These are phyloP conservation scores for Cochlearia excelsa DNA, from an alignment of 345 rosid genomes.

Conservation along the genomic window DNA sequence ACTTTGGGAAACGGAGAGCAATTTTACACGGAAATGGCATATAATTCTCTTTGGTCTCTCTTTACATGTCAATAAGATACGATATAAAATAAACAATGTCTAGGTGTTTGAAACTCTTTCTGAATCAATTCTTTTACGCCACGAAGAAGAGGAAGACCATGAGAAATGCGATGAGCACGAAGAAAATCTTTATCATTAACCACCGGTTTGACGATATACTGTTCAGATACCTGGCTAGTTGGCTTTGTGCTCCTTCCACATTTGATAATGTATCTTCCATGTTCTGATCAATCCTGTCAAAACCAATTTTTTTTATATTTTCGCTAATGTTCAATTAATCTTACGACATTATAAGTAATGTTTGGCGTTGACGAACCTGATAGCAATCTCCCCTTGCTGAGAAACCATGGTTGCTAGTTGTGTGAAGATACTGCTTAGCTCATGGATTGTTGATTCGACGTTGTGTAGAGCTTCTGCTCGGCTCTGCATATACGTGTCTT, in stretches of 20 bases:
- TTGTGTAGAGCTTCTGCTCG: constrained; percentile 78
- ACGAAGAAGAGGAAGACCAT: constrained; percentile 82
- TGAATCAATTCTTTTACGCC: constrained; percentile 32
- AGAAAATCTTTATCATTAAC: constrained; percentile 80
- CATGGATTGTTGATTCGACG: constrained; percentile 86
- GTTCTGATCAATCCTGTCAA: constrained; percentile 70
- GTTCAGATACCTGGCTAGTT: constrained; percentile 64
- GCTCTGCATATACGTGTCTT: constrained; percentile 83
- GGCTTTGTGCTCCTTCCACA: constrained; percentile 78
- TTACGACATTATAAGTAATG: not conserved
- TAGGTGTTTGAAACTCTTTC: constrained; percentile 21
- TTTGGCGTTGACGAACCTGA: constrained; percentile 46
- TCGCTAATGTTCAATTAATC: not conserved
- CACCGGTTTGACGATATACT: constrained; percentile 78
- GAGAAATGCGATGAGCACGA: constrained; percentile 67
- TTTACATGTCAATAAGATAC: constrained; percentile 34
- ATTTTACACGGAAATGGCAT: constrained; percentile 24
- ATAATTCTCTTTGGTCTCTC: constrained; percentile 7
- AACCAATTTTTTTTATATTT: not conserved
- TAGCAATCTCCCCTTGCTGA: constrained; percentile 88
- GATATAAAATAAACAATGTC: constrained; percentile 7
- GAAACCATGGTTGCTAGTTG: constrained; percentile 86
- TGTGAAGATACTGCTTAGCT: constrained; percentile 64
- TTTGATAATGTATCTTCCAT: constrained; percentile 68
- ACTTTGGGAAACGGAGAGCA: not conserved